Evolutionary conservation across 208 protist genomes (phyloP), one percentile per base, ranked within the genome.

Genomic region (Naegleria lovaniensis): DNA sequence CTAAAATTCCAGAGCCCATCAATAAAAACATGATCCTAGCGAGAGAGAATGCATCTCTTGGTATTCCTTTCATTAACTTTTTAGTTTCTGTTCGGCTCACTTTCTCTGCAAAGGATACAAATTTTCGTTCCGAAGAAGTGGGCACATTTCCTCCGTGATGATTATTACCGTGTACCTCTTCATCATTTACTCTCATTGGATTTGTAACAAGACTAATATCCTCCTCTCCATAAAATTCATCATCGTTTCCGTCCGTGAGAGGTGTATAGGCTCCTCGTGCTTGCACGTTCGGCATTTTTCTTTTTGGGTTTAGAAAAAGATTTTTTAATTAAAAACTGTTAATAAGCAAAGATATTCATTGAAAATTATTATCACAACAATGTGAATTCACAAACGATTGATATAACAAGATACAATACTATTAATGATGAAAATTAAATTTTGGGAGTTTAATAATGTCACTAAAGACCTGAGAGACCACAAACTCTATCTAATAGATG

Each of bases 1-100:
- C 13, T 13, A 88, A 40, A 7, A 38, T 38, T 38, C 85, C 85
- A 7, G 33, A 36, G 16, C 85, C 85, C 19, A 88, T 15, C 16
- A 88, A 39, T 33, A 88, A 88, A 58, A 88, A 88, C 41, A 88
- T 33, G 36, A 88, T 88, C 11, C 40, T 40, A 0, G 41, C 85
- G 0, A 58, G 16, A 22, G 33, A 39, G 13, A 58, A 88, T 7
- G 7, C 7, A 88, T 88, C 85, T 79, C 67, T 79, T 36, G 67
- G 67, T 36, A 79, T 79, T 15, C 19, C 22, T 29, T 67, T 67
- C 22, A 29, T 29, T 29, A 67, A 67, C 55, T 67, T 67, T 67
- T 67, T 67, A 4, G 11, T 67, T 67, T 67, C 55, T 13, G 11
- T 67, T 67, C 55, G 4, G 22, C 22, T 15, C 11, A 67, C 55